Percentiles rank a stretch among this genome's conserved stretches.
These are phyloP conservation scores for Hyaloraphidium curvatum DNA, from an alignment of 192 early-diverging fungal genomes.

Conservation along the genomic window DNA sequence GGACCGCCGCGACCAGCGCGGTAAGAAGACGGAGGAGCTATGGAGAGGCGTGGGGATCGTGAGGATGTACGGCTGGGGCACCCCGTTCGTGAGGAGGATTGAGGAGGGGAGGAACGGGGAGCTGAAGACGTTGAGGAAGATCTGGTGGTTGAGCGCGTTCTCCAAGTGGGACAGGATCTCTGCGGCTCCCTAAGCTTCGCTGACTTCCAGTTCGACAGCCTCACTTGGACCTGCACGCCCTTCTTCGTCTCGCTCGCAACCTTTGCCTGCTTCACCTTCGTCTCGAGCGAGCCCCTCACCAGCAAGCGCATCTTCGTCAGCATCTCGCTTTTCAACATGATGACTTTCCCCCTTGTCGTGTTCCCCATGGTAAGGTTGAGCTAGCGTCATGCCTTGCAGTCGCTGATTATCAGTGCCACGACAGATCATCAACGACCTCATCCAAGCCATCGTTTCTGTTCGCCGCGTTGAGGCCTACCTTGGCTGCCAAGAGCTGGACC, in stretches of 20 bases:
- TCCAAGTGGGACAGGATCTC: too few relatives aligned
- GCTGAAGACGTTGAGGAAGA: slow-evolving; percentile 1
- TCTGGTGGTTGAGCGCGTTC: too few relatives aligned
- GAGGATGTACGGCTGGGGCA: slow-evolving; percentile 6
- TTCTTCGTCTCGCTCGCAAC: slow-evolving; percentile 73
- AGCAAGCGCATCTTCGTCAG: slow-evolving; percentile 42
- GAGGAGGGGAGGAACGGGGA: background rate
- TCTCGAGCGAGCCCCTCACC: slow-evolving; percentile 26
- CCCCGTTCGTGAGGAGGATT: background rate
- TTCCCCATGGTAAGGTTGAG: too few relatives aligned
- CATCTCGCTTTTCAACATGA: slow-evolving; percentile 75
- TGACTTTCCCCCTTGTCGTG: slow-evolving; percentile 69
- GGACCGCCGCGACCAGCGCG: background rate
- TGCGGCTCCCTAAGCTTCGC: background rate
- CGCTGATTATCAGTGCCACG: too few relatives aligned
- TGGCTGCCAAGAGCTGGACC: too few relatives aligned
- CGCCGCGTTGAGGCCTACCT: too few relatives aligned
- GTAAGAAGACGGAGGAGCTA: background rate
- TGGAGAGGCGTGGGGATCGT: background rate
- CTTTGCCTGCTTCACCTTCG: slow-evolving; percentile 53
- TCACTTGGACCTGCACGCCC: slow-evolving; percentile 67
- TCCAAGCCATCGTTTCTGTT: too few relatives aligned
- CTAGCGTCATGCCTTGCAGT: too few relatives aligned
- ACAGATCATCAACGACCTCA: too few relatives aligned
- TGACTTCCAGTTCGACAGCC: slow-evolving; percentile 9